These are phyloP conservation scores for Kwoniella europaea DNA, from an alignment of 768 basidiomycete species.

Conservation along the genomic window DNA sequence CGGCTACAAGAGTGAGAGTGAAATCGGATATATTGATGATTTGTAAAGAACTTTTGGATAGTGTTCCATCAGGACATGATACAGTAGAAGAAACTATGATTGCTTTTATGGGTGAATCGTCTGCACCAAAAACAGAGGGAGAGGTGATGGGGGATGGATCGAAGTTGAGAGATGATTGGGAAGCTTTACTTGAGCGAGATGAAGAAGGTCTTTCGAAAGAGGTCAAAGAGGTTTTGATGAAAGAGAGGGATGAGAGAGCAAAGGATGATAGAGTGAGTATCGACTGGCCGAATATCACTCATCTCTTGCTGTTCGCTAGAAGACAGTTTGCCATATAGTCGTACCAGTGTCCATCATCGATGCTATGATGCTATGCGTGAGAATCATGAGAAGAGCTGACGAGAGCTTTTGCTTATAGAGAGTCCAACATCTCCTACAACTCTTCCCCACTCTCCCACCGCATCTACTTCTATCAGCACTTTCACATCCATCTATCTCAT, in stretches of 20 bases:
- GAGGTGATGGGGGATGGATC: background rate
- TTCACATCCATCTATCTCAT: conserved; percentile 43
- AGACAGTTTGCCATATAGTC: too few species aligned
- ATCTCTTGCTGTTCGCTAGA: background rate
- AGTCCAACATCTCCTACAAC: conserved; percentile 35
- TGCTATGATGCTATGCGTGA: too few species aligned
- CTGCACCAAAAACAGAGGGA: background rate
- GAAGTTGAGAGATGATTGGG: conserved; percentile 15
- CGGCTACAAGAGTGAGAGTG: background rate
- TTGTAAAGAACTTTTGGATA: conserved; percentile 20
- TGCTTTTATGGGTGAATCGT: conserved; percentile 17
- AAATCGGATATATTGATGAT: conserved; percentile 38
- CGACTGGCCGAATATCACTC: too few species aligned
- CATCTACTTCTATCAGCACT: conserved; percentile 45
- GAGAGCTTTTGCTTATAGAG: conserved; percentile 24
- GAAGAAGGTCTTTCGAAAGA: conserved; percentile 17
- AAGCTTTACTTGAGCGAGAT: conserved; percentile 5
- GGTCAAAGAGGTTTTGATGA: conserved; percentile 20
- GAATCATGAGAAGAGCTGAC: background rate
- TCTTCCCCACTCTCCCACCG: conserved; percentile 51
- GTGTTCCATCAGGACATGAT: conserved; percentile 14
- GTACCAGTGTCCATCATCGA: too few species aligned
- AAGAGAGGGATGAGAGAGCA: conserved; percentile 24
- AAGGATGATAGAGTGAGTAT: conserved; percentile 33
- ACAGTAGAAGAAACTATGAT: conserved; percentile 20